These are phyloP conservation scores for Amaranthus hypochondriacus DNA, from an alignment of 148 eudicot genomes.

Conservation along the genomic window DNA sequence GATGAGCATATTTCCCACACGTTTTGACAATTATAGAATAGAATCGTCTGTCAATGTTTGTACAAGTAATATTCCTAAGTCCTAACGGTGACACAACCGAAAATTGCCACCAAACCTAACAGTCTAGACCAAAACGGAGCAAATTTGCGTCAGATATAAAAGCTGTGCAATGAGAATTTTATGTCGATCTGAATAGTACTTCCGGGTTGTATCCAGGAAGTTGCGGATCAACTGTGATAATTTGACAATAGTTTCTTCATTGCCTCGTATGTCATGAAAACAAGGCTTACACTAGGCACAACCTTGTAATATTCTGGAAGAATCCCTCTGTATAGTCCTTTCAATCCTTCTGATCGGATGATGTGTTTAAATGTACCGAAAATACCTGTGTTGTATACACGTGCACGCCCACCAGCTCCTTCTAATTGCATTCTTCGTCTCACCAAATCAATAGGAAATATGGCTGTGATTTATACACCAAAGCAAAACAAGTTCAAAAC, in stretches of 20 bases:
- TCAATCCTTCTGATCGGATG: conserved; percentile 27
- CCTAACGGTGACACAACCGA: conserved; percentile 3
- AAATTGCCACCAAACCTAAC: conserved; percentile 14
- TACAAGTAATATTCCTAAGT: conserved; percentile 19
- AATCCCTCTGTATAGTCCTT: conserved; percentile 53
- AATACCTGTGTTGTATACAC: conserved; percentile 64
- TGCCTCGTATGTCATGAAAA: conserved; percentile 54
- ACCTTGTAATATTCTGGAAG: conserved; percentile 57
- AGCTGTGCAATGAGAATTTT: conserved; percentile 8
- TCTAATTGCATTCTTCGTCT: conserved; percentile 93
- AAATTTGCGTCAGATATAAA: conserved; percentile 21
- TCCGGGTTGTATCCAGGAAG: conserved; percentile 5
- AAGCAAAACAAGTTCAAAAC: not conserved
- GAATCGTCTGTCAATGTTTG: conserved; percentile 13
- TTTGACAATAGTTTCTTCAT: conserved; percentile 66
- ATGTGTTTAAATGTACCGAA: conserved; percentile 58
- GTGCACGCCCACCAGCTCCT: conserved; percentile 94
- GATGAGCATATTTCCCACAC: conserved; percentile 9
- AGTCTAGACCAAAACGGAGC: conserved; percentile 14
- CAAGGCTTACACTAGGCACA: conserved; percentile 50
- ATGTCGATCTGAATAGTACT: conserved; percentile 18
- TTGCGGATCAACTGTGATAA: conserved; percentile 31
- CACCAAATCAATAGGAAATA: conserved; percentile 89
- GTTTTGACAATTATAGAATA: conserved; percentile 6
- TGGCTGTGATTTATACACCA: conserved; percentile 42